Base-by-base conservation (phyloP, 1,284 basidiomycete genomes). In the Veloboletus limbatus region DNA sequence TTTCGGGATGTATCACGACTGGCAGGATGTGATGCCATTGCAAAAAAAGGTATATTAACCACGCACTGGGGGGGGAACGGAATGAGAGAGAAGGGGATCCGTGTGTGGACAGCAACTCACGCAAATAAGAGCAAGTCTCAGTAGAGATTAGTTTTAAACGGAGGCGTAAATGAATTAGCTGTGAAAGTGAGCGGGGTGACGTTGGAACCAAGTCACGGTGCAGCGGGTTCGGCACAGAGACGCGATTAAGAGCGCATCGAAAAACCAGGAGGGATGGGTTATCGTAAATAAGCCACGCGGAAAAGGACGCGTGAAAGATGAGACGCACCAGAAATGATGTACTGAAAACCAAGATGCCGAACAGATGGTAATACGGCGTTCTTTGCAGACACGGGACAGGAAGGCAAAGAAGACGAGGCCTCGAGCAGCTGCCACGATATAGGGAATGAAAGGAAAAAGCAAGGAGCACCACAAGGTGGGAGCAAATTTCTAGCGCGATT, bases 1-100 rank as follows among this genome's bases (percentile, higher is more conserved):
- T 84, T 84, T 60, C 81, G 77, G 26, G 80, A 75, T 36, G 76
- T 71, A 50, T 72, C 68, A 48, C 73, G n/a, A n/a, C n/a, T n/a
- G n/a, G n/a, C 75, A 66, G 65, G 60, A 57, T 67, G 71, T 54
- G 66, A 66, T 52, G 77, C 76, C 81, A 84, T 85, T 52, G 55
- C 53, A 53, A 49, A 51, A 51, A 49, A 51, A 48, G 49, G 32
- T 57, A 54, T 53, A 65, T 58, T 61, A 65, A 60, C 56, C 59
- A 59, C 60, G 51, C 43, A 52, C 68, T 69, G 49, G 30, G 41
- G 30, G 41, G 36, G 42, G 40, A 54, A 22, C 37, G 21, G 27
- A 43, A 53, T 66, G 52, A 59, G 52, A 33, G 45, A 52, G 39
- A 44, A 45, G 36, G 26, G 34, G 36, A 24, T 42, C n/a, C 6